Conservation (phyloP, 768 basidiomycete species). For the Suillus plorans region DNA sequence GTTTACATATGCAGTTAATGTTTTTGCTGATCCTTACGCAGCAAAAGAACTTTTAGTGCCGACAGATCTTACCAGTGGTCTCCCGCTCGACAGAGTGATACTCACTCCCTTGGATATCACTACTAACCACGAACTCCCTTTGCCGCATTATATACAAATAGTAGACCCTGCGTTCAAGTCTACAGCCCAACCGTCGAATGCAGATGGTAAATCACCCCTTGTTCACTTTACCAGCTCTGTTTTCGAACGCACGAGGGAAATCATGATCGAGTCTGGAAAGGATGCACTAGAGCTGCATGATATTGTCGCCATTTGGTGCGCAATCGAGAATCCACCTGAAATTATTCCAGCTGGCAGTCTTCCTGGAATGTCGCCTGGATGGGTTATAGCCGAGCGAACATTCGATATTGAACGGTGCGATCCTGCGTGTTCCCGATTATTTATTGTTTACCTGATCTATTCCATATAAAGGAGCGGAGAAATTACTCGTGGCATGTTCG, state of each 20-base stretch:
- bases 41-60: constrained; percentile 66
- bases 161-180: constrained; percentile 66
- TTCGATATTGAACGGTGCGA: constrained; percentile 72
- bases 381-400: constrained; percentile 50
- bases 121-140: constrained; percentile 74
- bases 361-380: constrained; percentile 45
- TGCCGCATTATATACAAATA: constrained; percentile 52
- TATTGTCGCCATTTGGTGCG: constrained; percentile 87
- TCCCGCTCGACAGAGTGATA: constrained; percentile 68
- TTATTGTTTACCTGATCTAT: constrained; percentile 2
- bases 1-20: constrained; percentile 56
- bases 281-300: constrained; percentile 92
- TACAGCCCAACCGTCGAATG: constrained; percentile 46
- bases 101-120: constrained; percentile 83
- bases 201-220: constrained; percentile 54
- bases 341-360: constrained; percentile 23
- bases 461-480: constrained; percentile 60
- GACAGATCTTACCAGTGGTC: constrained; percentile 33
- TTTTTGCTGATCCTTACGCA: constrained; percentile 86
- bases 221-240: constrained; percentile 80
- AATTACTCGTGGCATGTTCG: constrained; percentile 83
- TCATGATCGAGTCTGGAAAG: constrained; percentile 79
- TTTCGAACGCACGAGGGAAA: constrained; percentile 67
- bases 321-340: constrained; percentile 65
- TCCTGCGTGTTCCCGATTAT: background rate